Percentiles rank a stretch among this genome's conserved stretches.
Evolutionary conservation across 1,284 basidiomycete species (phyloP).

Genomic region (Irpex lacteus): DNA sequence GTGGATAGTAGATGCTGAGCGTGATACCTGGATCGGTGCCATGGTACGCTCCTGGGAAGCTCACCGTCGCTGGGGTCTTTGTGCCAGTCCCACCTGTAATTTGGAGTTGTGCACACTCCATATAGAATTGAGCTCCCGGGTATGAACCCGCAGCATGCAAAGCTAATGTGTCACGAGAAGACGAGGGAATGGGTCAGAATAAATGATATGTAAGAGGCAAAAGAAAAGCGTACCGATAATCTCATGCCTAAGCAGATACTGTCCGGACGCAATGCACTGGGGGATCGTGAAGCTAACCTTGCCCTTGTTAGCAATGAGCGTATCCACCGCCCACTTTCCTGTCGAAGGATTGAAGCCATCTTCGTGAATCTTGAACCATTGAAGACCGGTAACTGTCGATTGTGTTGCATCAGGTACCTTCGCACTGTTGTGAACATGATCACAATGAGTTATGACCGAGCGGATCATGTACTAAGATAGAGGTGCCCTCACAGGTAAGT

Average conservation of each 20-base stretch:
- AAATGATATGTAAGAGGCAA: neutral
- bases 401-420: slow-evolving; percentile 44
- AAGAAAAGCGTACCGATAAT: slow-evolving; percentile 41
- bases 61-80: slow-evolving; percentile 41
- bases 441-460: neutral
- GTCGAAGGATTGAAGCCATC: slow-evolving; percentile 37
- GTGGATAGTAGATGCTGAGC: slow-evolving; percentile 10
- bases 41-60: slow-evolving; percentile 20
- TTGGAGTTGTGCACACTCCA: slow-evolving; percentile 50
- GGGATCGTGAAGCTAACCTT: slow-evolving; percentile 53
- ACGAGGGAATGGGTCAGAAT: neutral
- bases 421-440: slow-evolving; percentile 31
- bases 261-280: slow-evolving; percentile 43
- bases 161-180: slow-evolving; percentile 24
- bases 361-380: slow-evolving; percentile 53
- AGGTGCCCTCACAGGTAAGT: slow-evolving; percentile 45
- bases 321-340: slow-evolving; percentile 45
- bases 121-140: slow-evolving; percentile 54
- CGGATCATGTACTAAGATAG: neutral
- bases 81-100: slow-evolving; percentile 46
- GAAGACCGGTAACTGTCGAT: slow-evolving; percentile 44
- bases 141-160: slow-evolving; percentile 41
- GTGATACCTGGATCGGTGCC: slow-evolving; percentile 17
- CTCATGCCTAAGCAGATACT: slow-evolving; percentile 52
- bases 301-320: slow-evolving; percentile 50